Evolutionary conservation across 2,329 filamentous ascomycete genomes (phyloP), one percentile per base, ranked within the genome.

Genomic region (Colletotrichum melonis): DNA sequence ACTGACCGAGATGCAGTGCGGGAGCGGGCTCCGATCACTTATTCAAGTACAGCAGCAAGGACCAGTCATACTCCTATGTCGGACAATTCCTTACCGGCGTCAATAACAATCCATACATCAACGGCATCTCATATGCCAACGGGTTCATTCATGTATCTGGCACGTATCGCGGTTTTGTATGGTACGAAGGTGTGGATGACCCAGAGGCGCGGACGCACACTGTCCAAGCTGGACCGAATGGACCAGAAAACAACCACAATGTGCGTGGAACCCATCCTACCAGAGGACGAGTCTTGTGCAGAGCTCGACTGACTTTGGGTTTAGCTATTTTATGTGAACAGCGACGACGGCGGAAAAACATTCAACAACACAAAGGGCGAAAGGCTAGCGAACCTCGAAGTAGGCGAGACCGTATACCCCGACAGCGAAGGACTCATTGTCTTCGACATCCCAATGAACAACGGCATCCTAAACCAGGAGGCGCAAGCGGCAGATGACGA

Each of bases 141-240:
- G 71, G 71, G 26, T 60, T 62, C 7, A 62, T 73, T 19, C 71
- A 73, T 28, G 71, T 73, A 16, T 73, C 71, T 8, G 71, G 71
- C n/a, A 73, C 67, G 6, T 73, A 73, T 49, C 60, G 71, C 24
- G 71, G 72, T 4, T 74, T 74, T 24, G 68, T 74, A 46, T 72
- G 69, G 68, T 74, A 74, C 26, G 68, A 74, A 16, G 72, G 72
- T 38, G 67, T 72, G 38, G 68, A 74, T 11, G 72, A 74, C 14
- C 68, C 72, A 5, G 57, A 63, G 9, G 72, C 62, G 38, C 38
- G 67, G 11, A 57, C 63, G n/a, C 68, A 74, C 57, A 74, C 67
- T 7, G 68, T 58, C 2, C 71, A 74, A 7, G 72, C 72, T 5
- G 72, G 72, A 11, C 72, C 72, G 9, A 74, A 74, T 16, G 72